These are phyloP conservation scores for Tulasnella sp. DNA, from an alignment of 768 basidiomycete species.

Conservation along the genomic window DNA sequence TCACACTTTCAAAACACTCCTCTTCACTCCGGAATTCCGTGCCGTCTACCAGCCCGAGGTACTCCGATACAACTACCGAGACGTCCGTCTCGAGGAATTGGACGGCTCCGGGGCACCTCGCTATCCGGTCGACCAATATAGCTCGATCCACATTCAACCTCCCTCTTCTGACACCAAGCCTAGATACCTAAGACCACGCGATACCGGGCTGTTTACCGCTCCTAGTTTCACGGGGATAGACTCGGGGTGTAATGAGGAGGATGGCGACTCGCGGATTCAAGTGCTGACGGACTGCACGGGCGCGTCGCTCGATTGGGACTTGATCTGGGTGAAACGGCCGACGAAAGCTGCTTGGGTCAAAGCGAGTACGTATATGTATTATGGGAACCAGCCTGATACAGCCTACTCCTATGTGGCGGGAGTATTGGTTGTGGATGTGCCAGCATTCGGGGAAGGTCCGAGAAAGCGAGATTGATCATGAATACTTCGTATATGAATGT, in stretches of 20 bases:
- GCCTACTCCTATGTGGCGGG: neutral
- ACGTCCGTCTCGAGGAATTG: neutral
- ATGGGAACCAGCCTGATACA: constrained; percentile 8
- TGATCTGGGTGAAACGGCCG: constrained; percentile 17
- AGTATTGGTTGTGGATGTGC: constrained; percentile 10
- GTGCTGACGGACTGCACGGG: neutral
- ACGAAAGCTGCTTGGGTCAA: neutral
- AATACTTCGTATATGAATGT: neutral
- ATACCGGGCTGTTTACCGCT: neutral
- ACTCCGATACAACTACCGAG: neutral
- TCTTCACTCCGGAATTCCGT: neutral
- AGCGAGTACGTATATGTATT: constrained; percentile 1
- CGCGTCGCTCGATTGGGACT: neutral
- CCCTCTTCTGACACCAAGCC: neutral
- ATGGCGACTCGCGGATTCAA: neutral
- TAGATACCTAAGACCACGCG: too few species aligned
- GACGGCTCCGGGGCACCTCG: neutral
- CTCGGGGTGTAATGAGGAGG: neutral
- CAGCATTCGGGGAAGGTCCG: neutral
- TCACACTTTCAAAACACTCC: neutral
- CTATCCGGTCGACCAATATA: neutral
- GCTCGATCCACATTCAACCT: neutral
- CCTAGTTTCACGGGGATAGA: constrained; percentile 7
- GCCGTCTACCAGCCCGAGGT: neutral
- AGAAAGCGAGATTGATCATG: neutral